Evolutionary conservation across 2,329 filamentous ascomycete genomes (phyloP).

Genomic region (Curvularia sp.): DNA sequence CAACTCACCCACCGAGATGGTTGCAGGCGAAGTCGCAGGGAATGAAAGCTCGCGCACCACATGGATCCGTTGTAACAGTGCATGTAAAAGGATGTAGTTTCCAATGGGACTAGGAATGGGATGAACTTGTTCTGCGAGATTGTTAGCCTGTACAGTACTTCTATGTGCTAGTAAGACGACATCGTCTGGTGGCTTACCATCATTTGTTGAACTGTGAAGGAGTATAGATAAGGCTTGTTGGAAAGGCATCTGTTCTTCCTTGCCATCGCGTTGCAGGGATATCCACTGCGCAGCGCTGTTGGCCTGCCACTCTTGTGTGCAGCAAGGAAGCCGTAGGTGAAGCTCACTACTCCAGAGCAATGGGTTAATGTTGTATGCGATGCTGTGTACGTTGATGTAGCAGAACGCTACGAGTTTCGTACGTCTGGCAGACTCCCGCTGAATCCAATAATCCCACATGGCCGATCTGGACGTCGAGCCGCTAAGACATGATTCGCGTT

Average conservation of each 20-base stretch:
- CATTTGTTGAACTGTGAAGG: slow-evolving; percentile 27
- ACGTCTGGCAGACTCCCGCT: slow-evolving; percentile 38
- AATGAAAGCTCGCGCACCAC: slow-evolving; percentile 40
- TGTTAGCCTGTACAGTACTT: neutral
- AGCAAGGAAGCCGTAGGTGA: slow-evolving; percentile 38
- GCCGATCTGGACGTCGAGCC: slow-evolving; percentile 30
- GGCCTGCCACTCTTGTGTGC: slow-evolving; percentile 38
- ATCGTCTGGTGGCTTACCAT: slow-evolving; percentile 1
- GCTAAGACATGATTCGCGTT: slow-evolving; percentile 20
- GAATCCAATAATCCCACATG: slow-evolving; percentile 43
- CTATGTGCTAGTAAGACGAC: neutral
- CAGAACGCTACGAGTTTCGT: slow-evolving; percentile 45
- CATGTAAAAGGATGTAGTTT: slow-evolving; percentile 44
- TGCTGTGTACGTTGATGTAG: slow-evolving; percentile 45
- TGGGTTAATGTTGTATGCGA: slow-evolving; percentile 44
- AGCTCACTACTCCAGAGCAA: slow-evolving; percentile 41
- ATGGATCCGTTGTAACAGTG: slow-evolving; percentile 40
- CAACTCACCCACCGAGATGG: slow-evolving; percentile 31
- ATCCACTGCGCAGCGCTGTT: slow-evolving; percentile 38
- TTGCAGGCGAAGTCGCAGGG: slow-evolving; percentile 27
- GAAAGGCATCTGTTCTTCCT: slow-evolving; percentile 38
- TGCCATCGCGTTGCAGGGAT: slow-evolving; percentile 32
- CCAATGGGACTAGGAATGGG: slow-evolving; percentile 43
- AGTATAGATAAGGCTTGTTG: slow-evolving; percentile 39
- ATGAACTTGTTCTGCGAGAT: slow-evolving; percentile 23